Evolutionary conservation across 768 basidiomycete species (phyloP).

Genomic region (Lactarius tabidus): DNA sequence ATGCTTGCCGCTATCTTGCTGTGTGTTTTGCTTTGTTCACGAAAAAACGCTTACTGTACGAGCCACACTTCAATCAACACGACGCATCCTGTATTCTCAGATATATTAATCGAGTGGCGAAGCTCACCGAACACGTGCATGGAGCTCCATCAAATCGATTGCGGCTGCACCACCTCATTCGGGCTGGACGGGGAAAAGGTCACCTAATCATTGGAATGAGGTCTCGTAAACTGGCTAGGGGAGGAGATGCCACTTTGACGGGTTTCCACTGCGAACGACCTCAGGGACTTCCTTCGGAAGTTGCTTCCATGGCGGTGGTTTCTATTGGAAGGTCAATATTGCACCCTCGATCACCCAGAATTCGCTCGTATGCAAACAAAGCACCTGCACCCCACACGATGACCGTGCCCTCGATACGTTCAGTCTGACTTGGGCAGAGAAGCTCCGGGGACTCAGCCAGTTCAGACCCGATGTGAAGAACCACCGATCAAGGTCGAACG

Average conservation of each 20-base stretch:
- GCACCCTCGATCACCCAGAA: conserved; percentile 3
- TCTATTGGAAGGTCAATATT: conserved; percentile 7
- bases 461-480: conserved; percentile 14
- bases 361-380: conserved; percentile 11
- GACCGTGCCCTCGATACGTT: conserved; percentile 6
- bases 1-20: conserved; percentile 12
- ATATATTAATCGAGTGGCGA: not conserved
- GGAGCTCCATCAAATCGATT: conserved; percentile 7
- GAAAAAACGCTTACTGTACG: conserved; percentile 15
- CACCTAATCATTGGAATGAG: conserved; percentile 7
- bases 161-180: conserved; percentile 1
- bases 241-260: not conserved
- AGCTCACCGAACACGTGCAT: conserved; percentile 7
- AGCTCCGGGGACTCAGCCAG: conserved; percentile 15
- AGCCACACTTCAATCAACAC: conserved; percentile 13
- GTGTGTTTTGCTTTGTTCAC: conserved; percentile 12
- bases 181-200: conserved; percentile 2
- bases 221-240: conserved; percentile 6
- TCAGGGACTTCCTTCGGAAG: conserved; percentile 3
- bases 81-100: conserved; percentile 13
- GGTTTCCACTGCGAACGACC: not conserved
- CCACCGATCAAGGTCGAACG: conserved; percentile 10
- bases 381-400: conserved; percentile 6
- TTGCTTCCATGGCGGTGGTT: conserved; percentile 8
- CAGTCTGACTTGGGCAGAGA: conserved; percentile 15